A percentile compares a stretch with the other conserved stretches of the same genome.
Conservation (phyloP, 352 stramenopile species). For the Globisporangium parvum region DNA sequence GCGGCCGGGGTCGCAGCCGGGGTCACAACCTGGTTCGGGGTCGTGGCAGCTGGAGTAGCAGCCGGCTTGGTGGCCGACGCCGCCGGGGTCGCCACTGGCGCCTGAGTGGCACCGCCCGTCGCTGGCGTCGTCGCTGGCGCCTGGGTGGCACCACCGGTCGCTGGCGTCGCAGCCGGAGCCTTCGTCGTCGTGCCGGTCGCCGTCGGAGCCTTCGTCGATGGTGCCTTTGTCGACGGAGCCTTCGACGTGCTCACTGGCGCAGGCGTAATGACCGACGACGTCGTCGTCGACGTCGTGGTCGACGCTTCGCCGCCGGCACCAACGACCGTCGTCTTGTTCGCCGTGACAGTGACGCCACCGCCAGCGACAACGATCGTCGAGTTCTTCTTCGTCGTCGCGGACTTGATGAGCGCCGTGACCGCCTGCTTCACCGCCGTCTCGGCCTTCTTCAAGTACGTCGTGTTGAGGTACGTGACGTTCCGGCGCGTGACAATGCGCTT, state of each 20-base stretch:
- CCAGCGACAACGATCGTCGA: conserved; percentile 6
- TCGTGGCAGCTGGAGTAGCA: conserved; percentile 7
- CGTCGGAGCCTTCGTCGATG: conserved; percentile 1
- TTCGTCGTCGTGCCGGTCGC: background rate
- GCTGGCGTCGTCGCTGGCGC: conserved; percentile 5
- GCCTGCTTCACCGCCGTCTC: conserved; percentile 15
- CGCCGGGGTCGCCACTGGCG: conserved; percentile 4
- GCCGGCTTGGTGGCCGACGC: background rate
- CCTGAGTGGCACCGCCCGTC: background rate
- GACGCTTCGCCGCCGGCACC: conserved; percentile 3
- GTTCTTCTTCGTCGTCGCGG: conserved; percentile 6
- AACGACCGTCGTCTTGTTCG: conserved; percentile 12
- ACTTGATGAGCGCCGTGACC: conserved; percentile 7
- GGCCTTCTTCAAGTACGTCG: conserved; percentile 22
- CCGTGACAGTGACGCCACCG: conserved; percentile 10
- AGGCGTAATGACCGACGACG: conserved; percentile 6
- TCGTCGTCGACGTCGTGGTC: conserved; percentile 13
- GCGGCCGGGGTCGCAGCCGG: conserved; percentile 7
- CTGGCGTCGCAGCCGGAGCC: conserved; percentile 3
- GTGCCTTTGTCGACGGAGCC: background rate
- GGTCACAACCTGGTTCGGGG: conserved; percentile 1
- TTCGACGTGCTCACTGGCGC: conserved; percentile 7
- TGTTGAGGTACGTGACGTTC: conserved; percentile 20
- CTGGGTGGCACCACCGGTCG: background rate
- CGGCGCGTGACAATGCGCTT: conserved; percentile 17